Evolutionary conservation across 208 protist species (phyloP).

Genomic region (Leishmania turanica): DNA sequence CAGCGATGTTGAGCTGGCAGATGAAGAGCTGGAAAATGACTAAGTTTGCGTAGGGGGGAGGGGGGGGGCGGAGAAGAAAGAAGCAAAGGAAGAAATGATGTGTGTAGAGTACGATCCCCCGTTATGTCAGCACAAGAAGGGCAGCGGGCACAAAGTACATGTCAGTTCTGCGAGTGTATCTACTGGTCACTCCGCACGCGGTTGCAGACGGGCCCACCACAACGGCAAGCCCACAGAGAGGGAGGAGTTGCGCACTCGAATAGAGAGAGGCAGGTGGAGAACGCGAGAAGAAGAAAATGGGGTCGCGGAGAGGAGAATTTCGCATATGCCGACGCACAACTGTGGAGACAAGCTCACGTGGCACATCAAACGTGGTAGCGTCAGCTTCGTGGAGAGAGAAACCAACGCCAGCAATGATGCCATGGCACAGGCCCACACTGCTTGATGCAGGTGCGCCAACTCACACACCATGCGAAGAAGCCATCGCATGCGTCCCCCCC

Average conservation of each 20-base stretch:
- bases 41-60: neutral
- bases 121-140: neutral
- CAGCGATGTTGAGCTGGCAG: neutral
- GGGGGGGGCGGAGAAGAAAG: neutral
- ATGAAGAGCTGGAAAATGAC: neutral
- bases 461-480: neutral
- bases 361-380: neutral
- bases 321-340: neutral
- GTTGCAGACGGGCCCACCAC: neutral
- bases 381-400: neutral
- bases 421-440: neutral
- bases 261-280: neutral
- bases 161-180: neutral
- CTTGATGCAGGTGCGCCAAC: neutral
- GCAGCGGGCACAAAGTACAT: neutral
- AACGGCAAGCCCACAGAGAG: neutral
- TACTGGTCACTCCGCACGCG: neutral
- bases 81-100: neutral
- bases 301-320: neutral
- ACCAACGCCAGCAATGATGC: neutral
- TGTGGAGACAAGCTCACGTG: neutral
- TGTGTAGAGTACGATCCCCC: neutral
- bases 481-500: neutral
- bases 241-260: neutral
- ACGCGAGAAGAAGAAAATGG: neutral